These are phyloP conservation scores for Odontarrhena argentea DNA, from an alignment of 345 rosid genomes.

Conservation along the genomic window DNA sequence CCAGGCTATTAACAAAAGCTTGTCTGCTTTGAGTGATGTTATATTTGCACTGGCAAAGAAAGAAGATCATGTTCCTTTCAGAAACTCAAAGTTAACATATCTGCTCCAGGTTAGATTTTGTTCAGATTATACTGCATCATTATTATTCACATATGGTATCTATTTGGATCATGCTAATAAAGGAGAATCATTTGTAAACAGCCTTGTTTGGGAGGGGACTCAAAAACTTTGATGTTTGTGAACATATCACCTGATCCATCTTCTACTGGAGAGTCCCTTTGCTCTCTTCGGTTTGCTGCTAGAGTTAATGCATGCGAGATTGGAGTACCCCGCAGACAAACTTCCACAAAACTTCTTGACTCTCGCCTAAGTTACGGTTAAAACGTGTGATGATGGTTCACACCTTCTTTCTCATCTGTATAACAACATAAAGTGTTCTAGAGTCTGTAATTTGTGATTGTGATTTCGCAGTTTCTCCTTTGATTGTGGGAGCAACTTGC, in stretches of 20 bases:
- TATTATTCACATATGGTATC: not conserved
- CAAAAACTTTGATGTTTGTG: slow-evolving; percentile 86
- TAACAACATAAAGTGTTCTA: slow-evolving; percentile 21
- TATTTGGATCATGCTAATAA: slow-evolving; percentile 11
- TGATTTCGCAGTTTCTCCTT: slow-evolving; percentile 11
- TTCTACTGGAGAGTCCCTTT: slow-evolving; percentile 74
- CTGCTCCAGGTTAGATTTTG: slow-evolving; percentile 74
- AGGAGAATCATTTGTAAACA: slow-evolving; percentile 36
- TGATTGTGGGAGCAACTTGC: slow-evolving; percentile 28
- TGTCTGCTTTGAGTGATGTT: slow-evolving; percentile 80
- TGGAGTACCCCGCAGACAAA: slow-evolving; percentile 77
- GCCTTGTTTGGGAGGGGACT: slow-evolving; percentile 93
- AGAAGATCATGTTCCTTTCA: slow-evolving; percentile 91
- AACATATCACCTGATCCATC: slow-evolving; percentile 79
- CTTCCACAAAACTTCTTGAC: slow-evolving; percentile 45
- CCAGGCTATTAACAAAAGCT: slow-evolving; percentile 93
- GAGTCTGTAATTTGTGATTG: slow-evolving; percentile 34
- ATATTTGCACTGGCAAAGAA: slow-evolving; percentile 92
- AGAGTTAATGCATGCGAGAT: slow-evolving; percentile 89
- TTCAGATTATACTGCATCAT: not conserved
- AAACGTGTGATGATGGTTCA: not conserved
- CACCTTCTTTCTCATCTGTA: slow-evolving; percentile 6
- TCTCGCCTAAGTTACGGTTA: slow-evolving; percentile 53
- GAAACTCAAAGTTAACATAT: slow-evolving; percentile 90
- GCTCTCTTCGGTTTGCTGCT: slow-evolving; percentile 86